Evolutionary conservation across 305 asterid genomes (phyloP).

Genomic region (Fraxinus greggii): DNA sequence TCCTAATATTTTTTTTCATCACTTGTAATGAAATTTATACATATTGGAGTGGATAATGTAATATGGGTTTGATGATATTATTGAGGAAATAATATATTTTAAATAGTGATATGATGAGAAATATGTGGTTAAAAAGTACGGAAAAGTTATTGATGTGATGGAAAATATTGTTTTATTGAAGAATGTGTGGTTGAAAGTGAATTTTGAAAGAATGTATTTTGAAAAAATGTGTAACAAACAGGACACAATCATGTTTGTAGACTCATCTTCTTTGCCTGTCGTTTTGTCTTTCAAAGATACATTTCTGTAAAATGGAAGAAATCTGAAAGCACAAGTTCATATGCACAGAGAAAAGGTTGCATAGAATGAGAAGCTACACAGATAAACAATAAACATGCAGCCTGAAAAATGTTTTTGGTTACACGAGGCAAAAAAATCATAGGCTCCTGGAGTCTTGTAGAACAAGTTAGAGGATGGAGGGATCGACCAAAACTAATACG

Average conservation of each 20-base stretch:
- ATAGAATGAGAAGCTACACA: neutral
- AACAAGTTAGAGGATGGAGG: neutral
- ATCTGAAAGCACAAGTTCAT: slow-evolving; percentile 21
- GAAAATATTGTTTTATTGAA: no score
- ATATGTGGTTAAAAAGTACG: no score
- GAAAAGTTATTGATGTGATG: no score
- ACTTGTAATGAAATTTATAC: slow-evolving; percentile 51
- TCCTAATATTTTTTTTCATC: slow-evolving; percentile 8
- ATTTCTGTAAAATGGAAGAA: slow-evolving; percentile 4
- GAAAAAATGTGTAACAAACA: no score
- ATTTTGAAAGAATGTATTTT: no score
- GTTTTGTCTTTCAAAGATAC: neutral
- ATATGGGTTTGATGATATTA: no score
- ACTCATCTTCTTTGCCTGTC: slow-evolving; percentile 28
- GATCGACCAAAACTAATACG: neutral
- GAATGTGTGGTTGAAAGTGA: no score
- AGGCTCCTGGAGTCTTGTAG: neutral
- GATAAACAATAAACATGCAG: neutral
- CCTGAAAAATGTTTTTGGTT: slow-evolving; percentile 11
- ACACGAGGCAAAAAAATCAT: neutral
- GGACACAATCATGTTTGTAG: slow-evolving; percentile 40
- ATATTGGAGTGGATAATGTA: slow-evolving; percentile 59
- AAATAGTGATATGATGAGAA: no score
- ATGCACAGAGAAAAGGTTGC: slow-evolving; percentile 8
- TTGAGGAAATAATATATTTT: no score